Evolutionary conservation across 176 grass and related monocot species (phyloP).

Genomic region (Tuctoria greenei): DNA sequence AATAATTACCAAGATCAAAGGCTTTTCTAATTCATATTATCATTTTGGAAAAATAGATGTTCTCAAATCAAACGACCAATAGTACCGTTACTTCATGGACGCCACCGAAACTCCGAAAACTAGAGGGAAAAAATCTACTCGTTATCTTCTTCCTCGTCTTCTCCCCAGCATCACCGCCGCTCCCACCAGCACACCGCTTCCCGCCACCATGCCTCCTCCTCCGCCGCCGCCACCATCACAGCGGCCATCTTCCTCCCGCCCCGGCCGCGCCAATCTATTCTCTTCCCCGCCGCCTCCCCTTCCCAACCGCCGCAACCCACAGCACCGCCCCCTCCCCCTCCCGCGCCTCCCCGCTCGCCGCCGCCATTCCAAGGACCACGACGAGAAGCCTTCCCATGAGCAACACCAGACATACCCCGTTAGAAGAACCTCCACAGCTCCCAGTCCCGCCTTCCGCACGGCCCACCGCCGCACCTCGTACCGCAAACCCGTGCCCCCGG

Average conservation of each 20-base stretch:
- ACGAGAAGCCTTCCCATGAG: slow-evolving; percentile 7
- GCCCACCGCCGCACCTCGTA: slow-evolving; percentile 75
- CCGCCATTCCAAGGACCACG: slow-evolving; percentile 22
- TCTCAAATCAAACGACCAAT: too few species aligned
- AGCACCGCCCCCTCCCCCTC: slow-evolving; percentile 30
- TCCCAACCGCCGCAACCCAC: slow-evolving; percentile 47
- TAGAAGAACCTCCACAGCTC: background rate
- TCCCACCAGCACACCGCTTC: slow-evolving; percentile 25
- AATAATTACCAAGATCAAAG: too few species aligned
- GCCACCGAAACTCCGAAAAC: background rate
- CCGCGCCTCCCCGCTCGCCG: slow-evolving; percentile 8
- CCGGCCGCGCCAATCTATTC: slow-evolving; percentile 48
- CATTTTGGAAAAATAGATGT: too few species aligned
- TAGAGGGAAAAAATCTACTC: background rate
- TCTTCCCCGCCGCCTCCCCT: slow-evolving; percentile 43
- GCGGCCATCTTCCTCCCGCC: slow-evolving; percentile 11
- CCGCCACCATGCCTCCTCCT: slow-evolving; percentile 47
- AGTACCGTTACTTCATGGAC: too few species aligned
- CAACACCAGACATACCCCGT: background rate
- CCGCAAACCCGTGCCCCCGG: slow-evolving; percentile 68
- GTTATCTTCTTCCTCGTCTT: slow-evolving; percentile 33
- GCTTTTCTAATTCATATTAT: too few species aligned
- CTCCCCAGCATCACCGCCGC: background rate
- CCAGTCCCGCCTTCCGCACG: slow-evolving; percentile 50
- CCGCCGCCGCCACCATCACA: slow-evolving; percentile 33